Evolutionary conservation across 768 basidiomycete genomes (phyloP), one percentile per base, ranked within the genome.

Genomic region (Pisolithus tinctorius): DNA sequence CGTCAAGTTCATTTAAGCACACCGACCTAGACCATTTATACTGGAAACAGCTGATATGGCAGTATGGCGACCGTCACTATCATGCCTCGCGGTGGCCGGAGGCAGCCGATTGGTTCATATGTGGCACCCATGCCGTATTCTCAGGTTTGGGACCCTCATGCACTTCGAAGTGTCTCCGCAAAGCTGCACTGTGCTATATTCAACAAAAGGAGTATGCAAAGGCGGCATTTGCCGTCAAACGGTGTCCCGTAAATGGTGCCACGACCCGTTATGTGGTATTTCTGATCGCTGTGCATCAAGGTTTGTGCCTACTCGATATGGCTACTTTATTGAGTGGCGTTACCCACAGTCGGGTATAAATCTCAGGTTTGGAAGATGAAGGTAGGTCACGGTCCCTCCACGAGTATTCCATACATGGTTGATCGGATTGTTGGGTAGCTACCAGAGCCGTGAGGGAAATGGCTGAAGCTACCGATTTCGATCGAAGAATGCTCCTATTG

Each of bases 151-250:
- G 78, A 53, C 71, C 77, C 50, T 69, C 74, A 41, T 79, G 75
- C 53, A 68, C 70, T 49, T 74, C 82, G 25, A 93, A 89, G 67
- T 91, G 87, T 69, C 75, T 81, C 61, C 82, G 91, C 53, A 93
- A 93, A 63, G 86, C 88, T 26, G 89, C 89, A 4, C 68, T 93
- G 58, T 91, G 87, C 70, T 81, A 88, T 67, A 82, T 93, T 34
- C 84, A 91, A 61, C 78, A 78, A 62, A 74, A 78, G 46, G 87
- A 93, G 61, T 89, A 83, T 63, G 79, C 82, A 6, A 75, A 70
- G 59, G 89, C 91, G 34, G 77, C 81, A 54, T 76, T 80, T 60
- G 74, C 84, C 65, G 80, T 91, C 65, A 76, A 82, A 54, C 82
- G 78, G 52, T 92, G 89, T 71, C 77, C 86, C 47, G 69, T 73